Conservation (phyloP, 331 rosid genomes). For the Malus hybrid region DNA sequence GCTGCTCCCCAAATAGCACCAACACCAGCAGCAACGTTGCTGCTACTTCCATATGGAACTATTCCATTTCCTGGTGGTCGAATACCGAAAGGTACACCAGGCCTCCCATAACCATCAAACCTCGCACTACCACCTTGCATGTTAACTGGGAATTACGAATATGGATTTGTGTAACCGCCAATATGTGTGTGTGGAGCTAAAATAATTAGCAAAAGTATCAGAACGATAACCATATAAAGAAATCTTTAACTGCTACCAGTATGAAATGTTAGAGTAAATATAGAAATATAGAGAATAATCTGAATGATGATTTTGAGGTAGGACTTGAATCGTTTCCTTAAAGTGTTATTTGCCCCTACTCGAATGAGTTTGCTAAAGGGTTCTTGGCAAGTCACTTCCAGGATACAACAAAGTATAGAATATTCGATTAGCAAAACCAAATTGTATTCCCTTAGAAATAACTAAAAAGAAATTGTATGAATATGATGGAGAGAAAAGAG, state of each 20-base stretch:
- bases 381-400: too few relatives aligned
- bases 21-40: constrained; percentile 19
- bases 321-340: too few relatives aligned
- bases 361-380: too few relatives aligned
- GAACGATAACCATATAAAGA: constrained; percentile 11
- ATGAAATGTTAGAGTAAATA: not conserved
- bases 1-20: constrained; percentile 30
- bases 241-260: not conserved
- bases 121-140: constrained; percentile 27
- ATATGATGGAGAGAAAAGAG: too few relatives aligned
- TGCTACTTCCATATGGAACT: constrained; percentile 32
- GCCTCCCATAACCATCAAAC: constrained; percentile 40
- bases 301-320: too few relatives aligned
- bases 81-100: constrained; percentile 28
- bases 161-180: constrained; percentile 20
- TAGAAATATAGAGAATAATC: too few relatives aligned
- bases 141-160: constrained; percentile 18
- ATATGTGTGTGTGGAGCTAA: constrained; percentile 40
- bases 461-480: too few relatives aligned
- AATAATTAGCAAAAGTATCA: constrained; percentile 15
- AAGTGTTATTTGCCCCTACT: too few relatives aligned
- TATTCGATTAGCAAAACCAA: too few relatives aligned
- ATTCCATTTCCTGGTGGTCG: constrained; percentile 39
- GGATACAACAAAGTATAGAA: too few relatives aligned
- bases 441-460: too few relatives aligned